These are phyloP conservation scores for Salix dunnii DNA, from an alignment of 345 rosid genomes.

Conservation along the genomic window DNA sequence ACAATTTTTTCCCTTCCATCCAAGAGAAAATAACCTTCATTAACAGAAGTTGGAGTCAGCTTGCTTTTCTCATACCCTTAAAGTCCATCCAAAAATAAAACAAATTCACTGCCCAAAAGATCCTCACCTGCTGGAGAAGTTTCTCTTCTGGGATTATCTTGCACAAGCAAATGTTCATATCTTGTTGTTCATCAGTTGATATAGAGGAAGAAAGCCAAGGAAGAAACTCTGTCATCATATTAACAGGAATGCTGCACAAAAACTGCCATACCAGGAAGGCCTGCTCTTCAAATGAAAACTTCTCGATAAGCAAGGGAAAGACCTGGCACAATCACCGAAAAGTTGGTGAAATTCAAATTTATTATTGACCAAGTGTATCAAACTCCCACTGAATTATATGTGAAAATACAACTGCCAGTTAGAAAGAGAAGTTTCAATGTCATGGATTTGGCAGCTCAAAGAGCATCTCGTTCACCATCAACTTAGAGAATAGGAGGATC, in stretches of 20 bases:
- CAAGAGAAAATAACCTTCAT: constrained; percentile 52
- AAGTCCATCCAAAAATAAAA: background rate
- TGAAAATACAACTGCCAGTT: background rate
- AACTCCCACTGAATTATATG: background rate
- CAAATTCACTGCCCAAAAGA: background rate
- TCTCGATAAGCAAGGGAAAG: constrained; percentile 71
- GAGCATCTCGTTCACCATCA: constrained; percentile 2
- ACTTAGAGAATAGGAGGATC: background rate
- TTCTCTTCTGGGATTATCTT: constrained; percentile 64
- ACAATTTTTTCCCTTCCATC: constrained; percentile 43
- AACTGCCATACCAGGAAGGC: constrained; percentile 84
- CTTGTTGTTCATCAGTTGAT: constrained; percentile 60
- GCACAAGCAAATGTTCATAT: constrained; percentile 56
- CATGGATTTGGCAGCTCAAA: constrained; percentile 1
- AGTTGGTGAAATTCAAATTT: constrained; percentile 14
- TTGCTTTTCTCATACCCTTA: background rate
- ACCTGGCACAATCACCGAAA: constrained; percentile 42
- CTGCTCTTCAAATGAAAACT: constrained; percentile 69
- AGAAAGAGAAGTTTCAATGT: background rate
- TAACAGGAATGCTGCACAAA: constrained; percentile 82
- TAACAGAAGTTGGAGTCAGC: constrained; percentile 25
- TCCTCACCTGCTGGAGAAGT: constrained; percentile 60
- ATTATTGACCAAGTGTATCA: constrained; percentile 1
- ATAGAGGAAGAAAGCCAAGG: constrained; percentile 80
- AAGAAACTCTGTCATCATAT: constrained; percentile 67